Conservation (phyloP, 768 basidiomycete genomes). For the Chiua virens region DNA sequence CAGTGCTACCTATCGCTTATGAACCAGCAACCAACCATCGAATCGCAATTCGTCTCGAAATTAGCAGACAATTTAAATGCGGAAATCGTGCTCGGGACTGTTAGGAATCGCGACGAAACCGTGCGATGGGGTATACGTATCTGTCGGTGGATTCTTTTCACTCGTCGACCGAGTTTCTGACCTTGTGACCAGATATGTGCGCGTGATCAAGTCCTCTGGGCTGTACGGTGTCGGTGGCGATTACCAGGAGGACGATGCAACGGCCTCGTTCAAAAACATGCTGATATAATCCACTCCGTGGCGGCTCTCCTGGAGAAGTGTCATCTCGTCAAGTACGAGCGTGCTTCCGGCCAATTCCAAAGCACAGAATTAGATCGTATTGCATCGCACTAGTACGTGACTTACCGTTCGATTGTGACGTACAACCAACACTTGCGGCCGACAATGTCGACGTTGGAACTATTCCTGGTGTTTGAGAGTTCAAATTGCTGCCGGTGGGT, state of each 20-base stretch:
- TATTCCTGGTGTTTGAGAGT: slow-evolving; percentile 97
- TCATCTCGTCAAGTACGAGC: slow-evolving; percentile 91
- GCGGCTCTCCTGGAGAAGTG: slow-evolving; percentile 94
- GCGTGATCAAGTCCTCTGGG: slow-evolving; percentile 87
- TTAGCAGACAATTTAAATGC: slow-evolving; percentile 94
- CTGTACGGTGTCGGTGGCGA: slow-evolving; percentile 88
- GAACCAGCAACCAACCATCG: slow-evolving; percentile 96
- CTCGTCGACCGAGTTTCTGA: not conserved
- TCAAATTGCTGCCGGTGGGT: slow-evolving; percentile 81
- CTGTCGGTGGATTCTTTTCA: slow-evolving; percentile 50
- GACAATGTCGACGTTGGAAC: slow-evolving; percentile 83
- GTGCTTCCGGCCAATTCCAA: slow-evolving; percentile 85
- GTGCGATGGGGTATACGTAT: slow-evolving; percentile 93
- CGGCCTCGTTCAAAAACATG: slow-evolving; percentile 86
- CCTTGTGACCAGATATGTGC: slow-evolving; percentile 69
- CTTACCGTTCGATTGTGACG: slow-evolving; percentile 92
- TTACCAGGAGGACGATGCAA: slow-evolving; percentile 86
- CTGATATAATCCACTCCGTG: slow-evolving; percentile 91
- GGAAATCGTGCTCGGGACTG: slow-evolving; percentile 89
- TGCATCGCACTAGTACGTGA: slow-evolving; percentile 94
- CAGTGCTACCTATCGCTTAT: slow-evolving; percentile 93
- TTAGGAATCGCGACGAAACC: slow-evolving; percentile 90
- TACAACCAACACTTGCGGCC: slow-evolving; percentile 93
- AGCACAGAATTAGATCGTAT: slow-evolving; percentile 93
- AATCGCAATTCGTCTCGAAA: slow-evolving; percentile 86